A percentile compares a stretch with the other conserved stretches of the same genome.
Evolutionary conservation across 2,329 filamentous ascomycete species (phyloP).

Genomic region (Colletotrichum theobromicola): DNA sequence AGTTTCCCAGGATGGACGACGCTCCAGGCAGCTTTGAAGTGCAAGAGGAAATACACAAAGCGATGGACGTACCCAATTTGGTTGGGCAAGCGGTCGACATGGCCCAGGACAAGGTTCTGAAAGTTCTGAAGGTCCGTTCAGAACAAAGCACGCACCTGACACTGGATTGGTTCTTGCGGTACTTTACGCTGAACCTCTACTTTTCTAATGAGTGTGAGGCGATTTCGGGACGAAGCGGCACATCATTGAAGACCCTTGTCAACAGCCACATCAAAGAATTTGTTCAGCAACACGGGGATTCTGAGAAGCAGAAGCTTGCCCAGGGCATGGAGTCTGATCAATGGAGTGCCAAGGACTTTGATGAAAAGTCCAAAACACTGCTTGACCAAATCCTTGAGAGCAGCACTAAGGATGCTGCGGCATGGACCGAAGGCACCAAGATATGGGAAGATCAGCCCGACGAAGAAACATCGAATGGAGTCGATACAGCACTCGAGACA

Average conservation of each 20-base stretch:
- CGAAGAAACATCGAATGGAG: slow-evolving; percentile 13
- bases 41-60: slow-evolving; percentile 78
- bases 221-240: slow-evolving; percentile 79
- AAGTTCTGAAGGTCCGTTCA: slow-evolving; percentile 77
- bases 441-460: slow-evolving; percentile 52
- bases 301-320: slow-evolving; percentile 76
- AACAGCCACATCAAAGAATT: slow-evolving; percentile 85
- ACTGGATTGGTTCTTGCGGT: slow-evolving; percentile 75
- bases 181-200: slow-evolving; percentile 81
- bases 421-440: slow-evolving; percentile 67
- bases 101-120: slow-evolving; percentile 77
- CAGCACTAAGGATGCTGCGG: slow-evolving; percentile 72
- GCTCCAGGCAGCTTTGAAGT: slow-evolving; percentile 47
- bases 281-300: slow-evolving; percentile 72
- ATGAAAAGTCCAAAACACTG: slow-evolving; percentile 62
- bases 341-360: slow-evolving; percentile 81
- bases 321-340: slow-evolving; percentile 81
- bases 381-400: slow-evolving; percentile 70
- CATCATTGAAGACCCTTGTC: slow-evolving; percentile 77
- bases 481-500: slow-evolving; percentile 41
- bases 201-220: slow-evolving; percentile 89
- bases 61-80: slow-evolving; percentile 78
- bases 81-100: slow-evolving; percentile 82
- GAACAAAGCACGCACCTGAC: slow-evolving; percentile 75
- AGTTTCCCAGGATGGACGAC: slow-evolving; percentile 4